Evolutionary conservation across 768 basidiomycete species (phyloP), one percentile per base, ranked within the genome.

Genomic region (Suillus spraguei): DNA sequence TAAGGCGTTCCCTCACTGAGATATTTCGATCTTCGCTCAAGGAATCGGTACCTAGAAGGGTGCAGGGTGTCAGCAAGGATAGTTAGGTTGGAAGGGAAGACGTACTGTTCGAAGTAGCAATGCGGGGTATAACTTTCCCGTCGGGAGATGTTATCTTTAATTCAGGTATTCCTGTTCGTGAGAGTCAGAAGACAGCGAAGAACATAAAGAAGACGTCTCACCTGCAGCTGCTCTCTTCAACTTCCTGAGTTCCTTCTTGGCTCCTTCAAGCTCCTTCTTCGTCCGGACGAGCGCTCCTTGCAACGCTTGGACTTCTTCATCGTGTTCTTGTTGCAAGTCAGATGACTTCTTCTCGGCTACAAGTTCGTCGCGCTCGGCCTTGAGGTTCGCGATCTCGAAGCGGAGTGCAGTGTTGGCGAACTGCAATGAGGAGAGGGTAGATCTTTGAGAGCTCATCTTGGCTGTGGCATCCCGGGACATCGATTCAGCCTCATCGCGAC

Each of bases 151-250:
- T 53, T 10, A 53, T 35, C 33, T 53, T 20, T 11, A 53, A 28
- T 7, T 53, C 52, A n/a, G 52, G 52, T 10, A 53, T 33, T 33
- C 52, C 52, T 53, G 52, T n/a, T 53, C 11, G 52, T 5, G 5
- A 32, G 16, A 11, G 20, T 53, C 20, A 53, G 32, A 13, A n/a
- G 33, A 35, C 20, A n/a, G 20, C 20, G 52, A 53, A 28, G 11
- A 53, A n/a, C 5, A 33, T 13, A 17, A 9, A 20, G 52, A 53
- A n/a, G 11, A 33, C 17, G 11, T n/a, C 20, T 35, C 20, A 33
- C 52, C 52, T 35, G 52, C 52, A 53, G 52, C 52, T 5, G 52
- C 52, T 33, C 33, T 53, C 52, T 53, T 53, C 20, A n/a, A 53
- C 52, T 53, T 53, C 52, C 10, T 33, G 10, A 53, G 33, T 20